A percentile compares a stretch with the other conserved stretches of the same genome.
phyloP scores from a whole-genome alignment of 352 stramenopile genomes.

The Globisporangium spinosum region DNA sequence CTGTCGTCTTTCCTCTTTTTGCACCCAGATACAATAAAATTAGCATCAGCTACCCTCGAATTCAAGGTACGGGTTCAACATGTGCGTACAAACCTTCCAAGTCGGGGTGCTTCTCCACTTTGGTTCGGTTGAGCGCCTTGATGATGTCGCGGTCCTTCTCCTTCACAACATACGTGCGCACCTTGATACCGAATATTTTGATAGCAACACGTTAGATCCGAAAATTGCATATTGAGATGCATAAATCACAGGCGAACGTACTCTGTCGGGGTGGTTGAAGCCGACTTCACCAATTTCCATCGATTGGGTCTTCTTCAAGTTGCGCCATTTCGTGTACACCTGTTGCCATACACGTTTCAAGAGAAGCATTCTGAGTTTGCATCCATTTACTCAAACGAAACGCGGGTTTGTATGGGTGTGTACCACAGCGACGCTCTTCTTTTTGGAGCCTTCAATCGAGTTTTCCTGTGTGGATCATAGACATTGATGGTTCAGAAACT shows the following conservation, averaged over 20 bases:
- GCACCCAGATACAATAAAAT: conserved; percentile 1
- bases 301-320: conserved; percentile 86
- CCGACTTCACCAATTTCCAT: conserved; percentile 92
- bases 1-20: conserved; percentile 54
- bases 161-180: conserved; percentile 63
- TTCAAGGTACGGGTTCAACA: neutral
- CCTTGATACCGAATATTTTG: conserved; percentile 22
- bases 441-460: conserved; percentile 93
- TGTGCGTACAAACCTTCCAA: conserved; percentile 50
- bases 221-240: neutral
- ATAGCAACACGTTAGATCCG: conserved; percentile 13
- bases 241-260: conserved; percentile 19
- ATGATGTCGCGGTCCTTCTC: conserved; percentile 88
- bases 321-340: conserved; percentile 93
- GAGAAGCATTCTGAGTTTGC: neutral
- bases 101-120: conserved; percentile 68
- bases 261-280: conserved; percentile 68
- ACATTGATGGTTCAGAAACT: neutral
- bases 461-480: conserved; percentile 58
- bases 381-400: neutral
- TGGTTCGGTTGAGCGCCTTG: conserved; percentile 87
- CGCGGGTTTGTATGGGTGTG: neutral
- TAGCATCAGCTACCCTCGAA: neutral
- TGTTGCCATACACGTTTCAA: conserved; percentile 17
- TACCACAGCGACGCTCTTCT: conserved; percentile 84